Conservation (phyloP, 2,329 filamentous ascomycete species). For the Pyrenochaeta sp. region DNA sequence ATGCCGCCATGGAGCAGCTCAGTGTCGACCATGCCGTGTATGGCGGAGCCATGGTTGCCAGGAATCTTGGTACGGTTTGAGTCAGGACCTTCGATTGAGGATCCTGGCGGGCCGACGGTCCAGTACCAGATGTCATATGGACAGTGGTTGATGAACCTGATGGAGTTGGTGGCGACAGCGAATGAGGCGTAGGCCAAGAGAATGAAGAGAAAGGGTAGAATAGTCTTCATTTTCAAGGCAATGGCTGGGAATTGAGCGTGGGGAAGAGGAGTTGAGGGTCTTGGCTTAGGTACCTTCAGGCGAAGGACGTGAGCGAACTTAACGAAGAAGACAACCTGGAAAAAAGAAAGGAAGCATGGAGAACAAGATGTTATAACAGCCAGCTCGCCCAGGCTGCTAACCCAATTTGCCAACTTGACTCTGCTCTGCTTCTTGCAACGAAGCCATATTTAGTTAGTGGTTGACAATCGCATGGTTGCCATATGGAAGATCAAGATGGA, state of each 20-base stretch:
- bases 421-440: too few species aligned
- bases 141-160: constrained; percentile 35
- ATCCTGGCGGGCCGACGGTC: constrained; percentile 16
- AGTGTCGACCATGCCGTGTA: constrained; percentile 21
- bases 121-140: constrained; percentile 31
- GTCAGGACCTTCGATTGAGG: constrained; percentile 13
- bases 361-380: too few species aligned
- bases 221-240: constrained; percentile 7
- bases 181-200: not conserved
- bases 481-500: too few species aligned
- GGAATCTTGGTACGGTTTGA: constrained; percentile 14
- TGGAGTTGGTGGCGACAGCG: constrained; percentile 17
- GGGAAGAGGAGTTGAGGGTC: not conserved
- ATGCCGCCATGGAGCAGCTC: constrained; percentile 16
- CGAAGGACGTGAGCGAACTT: not conserved
- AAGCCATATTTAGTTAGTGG: too few species aligned
- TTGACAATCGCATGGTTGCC: too few species aligned
- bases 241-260: not conserved
- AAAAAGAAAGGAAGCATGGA: too few species aligned
- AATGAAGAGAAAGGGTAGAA: not conserved
- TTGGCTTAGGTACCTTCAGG: not conserved
- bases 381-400: too few species aligned
- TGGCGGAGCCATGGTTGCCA: constrained; percentile 1
- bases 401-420: too few species aligned
- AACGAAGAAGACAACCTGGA: too few species aligned